Conservation (phyloP, 1,284 basidiomycete species). For the Boletus semigastroideus region DNA sequence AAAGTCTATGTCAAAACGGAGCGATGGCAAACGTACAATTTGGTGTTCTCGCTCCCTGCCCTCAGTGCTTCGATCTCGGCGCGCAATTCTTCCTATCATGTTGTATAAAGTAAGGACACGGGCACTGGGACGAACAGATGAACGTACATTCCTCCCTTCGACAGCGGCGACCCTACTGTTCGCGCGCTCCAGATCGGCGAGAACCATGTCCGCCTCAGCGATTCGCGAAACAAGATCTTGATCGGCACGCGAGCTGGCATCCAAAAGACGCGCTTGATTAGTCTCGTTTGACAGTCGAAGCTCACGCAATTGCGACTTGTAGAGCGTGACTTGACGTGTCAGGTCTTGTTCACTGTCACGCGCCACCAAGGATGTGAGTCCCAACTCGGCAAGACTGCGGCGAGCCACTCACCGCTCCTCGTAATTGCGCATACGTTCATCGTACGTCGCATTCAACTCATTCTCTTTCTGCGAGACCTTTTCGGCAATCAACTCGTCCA, state of each 20-base stretch:
- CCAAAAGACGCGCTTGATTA: constrained; percentile 87
- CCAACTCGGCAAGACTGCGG: not conserved
- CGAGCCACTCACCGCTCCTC: constrained; percentile 74
- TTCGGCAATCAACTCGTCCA: constrained; percentile 88
- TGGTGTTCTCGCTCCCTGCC: constrained; percentile 75
- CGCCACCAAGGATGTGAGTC: not conserved
- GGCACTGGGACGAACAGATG: not conserved
- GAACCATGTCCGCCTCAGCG: constrained; percentile 89
- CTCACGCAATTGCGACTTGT: constrained; percentile 87
- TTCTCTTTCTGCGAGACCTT: constrained; percentile 89
- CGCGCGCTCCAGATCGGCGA: constrained; percentile 89
- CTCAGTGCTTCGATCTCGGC: constrained; percentile 91
- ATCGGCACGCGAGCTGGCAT: constrained; percentile 87
- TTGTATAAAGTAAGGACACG: not conserved
- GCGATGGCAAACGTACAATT: constrained; percentile 50
- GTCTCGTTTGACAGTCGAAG: constrained; percentile 89
- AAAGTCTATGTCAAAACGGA: not conserved
- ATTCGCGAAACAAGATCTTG: constrained; percentile 88
- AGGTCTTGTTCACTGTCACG: constrained; percentile 83
- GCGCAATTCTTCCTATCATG: constrained; percentile 77
- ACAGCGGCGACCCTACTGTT: constrained; percentile 90
- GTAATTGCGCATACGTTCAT: constrained; percentile 93
- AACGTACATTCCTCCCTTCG: constrained; percentile 84
- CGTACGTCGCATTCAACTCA: constrained; percentile 93
- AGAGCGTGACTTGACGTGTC: constrained; percentile 80